phyloP scores from a whole-genome alignment of 1,284 basidiomycete species.

The Coniophora puteana region DNA sequence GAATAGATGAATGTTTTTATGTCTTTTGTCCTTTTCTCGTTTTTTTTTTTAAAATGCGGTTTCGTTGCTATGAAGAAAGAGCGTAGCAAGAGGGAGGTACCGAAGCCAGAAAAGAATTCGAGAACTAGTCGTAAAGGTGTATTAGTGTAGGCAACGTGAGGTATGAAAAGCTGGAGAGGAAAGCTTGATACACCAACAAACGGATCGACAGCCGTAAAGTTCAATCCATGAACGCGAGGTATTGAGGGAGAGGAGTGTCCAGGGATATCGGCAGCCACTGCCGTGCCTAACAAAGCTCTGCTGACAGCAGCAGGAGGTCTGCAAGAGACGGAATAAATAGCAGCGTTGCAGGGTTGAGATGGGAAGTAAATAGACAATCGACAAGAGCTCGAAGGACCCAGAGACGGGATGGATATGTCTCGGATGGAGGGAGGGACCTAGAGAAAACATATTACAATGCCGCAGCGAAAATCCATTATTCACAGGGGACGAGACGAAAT shows the following conservation, averaged over 20 bases:
- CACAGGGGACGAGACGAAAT: slow-evolving; percentile 30
- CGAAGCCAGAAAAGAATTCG: slow-evolving; percentile 17
- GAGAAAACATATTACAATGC: slow-evolving; percentile 23
- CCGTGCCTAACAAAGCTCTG: slow-evolving; percentile 16
- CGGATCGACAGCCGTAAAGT: slow-evolving; percentile 23
- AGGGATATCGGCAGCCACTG: slow-evolving; percentile 28
- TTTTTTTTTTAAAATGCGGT: slow-evolving; percentile 46
- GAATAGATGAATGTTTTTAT: slow-evolving; percentile 40
- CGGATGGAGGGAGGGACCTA: slow-evolving; percentile 36
- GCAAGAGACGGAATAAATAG: slow-evolving; percentile 31
- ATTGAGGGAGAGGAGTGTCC: slow-evolving; percentile 27
- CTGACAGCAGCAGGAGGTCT: slow-evolving; percentile 9
- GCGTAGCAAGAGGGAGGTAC: slow-evolving; percentile 35
- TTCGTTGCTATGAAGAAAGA: slow-evolving; percentile 32
- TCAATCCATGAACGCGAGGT: slow-evolving; percentile 35
- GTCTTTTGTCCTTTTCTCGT: slow-evolving; percentile 37
- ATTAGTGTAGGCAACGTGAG: slow-evolving; percentile 33
- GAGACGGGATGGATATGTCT: slow-evolving; percentile 67
- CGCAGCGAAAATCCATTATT: slow-evolving; percentile 30
- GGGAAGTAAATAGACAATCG: slow-evolving; percentile 27
- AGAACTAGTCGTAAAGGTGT: slow-evolving; percentile 25
- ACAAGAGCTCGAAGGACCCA: slow-evolving; percentile 28
- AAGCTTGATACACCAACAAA: slow-evolving; percentile 31
- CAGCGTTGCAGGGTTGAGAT: slow-evolving; percentile 26
- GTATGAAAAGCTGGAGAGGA: slow-evolving; percentile 24